Evolutionary conservation across 2,329 filamentous ascomycete genomes (phyloP), one percentile per base, ranked within the genome.

Genomic region (Diaporthe humulicola): DNA sequence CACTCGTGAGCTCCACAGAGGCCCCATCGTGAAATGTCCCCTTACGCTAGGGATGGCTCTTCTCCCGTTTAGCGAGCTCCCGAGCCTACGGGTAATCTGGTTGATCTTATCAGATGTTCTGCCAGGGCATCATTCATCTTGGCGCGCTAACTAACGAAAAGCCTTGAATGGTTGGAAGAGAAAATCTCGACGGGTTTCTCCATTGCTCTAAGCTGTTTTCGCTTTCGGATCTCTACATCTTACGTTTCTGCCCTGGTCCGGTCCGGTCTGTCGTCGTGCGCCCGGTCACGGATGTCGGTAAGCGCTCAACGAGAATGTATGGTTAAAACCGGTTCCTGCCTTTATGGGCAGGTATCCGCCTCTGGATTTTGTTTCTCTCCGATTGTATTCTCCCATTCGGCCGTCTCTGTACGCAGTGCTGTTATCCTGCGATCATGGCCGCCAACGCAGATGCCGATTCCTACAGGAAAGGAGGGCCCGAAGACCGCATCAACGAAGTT

Each of bases 91-190:
- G 19, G 42, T 50, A 61, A 61, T 48, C 61, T 50, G 61, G 36
- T 36, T 36, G 19, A 66, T 66, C 61, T 66, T 66, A 66, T 66
- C 61, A 50, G 61, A 66, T 66, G 8, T 25, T 66, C 61, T 36
- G 12, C 42, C 19, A 36, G 22, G 45, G 9, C 4, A 33, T 48
- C 28, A 4, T 12, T 15, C 2, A 36, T 33, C 45, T 67, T 52
- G 61, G 45, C 61, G 22, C 45, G 25, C 61, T 28, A 38, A 22
- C 17, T 36, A 3, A 15, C 8, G 22, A n/a, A 66, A 66, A 66
- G 50, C 42, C 40, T 36, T 50, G 61, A 48, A 36, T 50, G 61
- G 28, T n/a, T 9, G 2, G 14, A 5, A 6, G 10, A 58, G 15
- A 66, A 66, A 66, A 17, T 25, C 42, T 25, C 19, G 4, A 66